Base-by-base conservation (phyloP, 805 yeast species). In the Wickerhamomyces ciferrii region DNA sequence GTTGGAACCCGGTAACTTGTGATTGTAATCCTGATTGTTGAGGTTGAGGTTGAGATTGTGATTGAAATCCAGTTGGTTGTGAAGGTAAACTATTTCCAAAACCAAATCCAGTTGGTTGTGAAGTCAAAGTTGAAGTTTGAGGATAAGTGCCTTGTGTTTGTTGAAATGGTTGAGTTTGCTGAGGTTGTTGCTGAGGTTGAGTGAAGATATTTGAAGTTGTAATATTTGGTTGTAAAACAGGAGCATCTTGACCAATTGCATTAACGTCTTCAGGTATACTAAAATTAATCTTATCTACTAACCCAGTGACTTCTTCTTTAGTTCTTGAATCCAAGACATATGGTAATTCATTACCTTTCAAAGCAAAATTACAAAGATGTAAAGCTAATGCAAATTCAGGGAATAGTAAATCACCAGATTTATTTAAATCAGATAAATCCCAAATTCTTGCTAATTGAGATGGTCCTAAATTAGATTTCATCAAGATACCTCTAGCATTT, bases 351-450 rank as follows among this genome's bases (percentile, higher is more conserved):
- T 84, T 87, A 25, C 96, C 96, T 57, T 81, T 81, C 52, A 87
- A 71, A 0, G 84, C 84, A 57, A 79, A 65, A 54, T 87, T 85
- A 62, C 96, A 89, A 51, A 92, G 72, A 64, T 90, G 92, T 72
- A 92, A 79, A 17, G 97, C 95, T 53, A 92, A 72, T 15, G 96
- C 96, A 71, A 92, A 92, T 63, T 92, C 97, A 1, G 98, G 98
- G 60, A 91, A 92, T 53, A 92, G 67, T 47, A 92, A 75, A 45
- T 81, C 76, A 2, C 98, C 98, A 14, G 94, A 82, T 57, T 79
- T 84, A 56, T 83, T 86, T 2, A 96, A 86, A 61, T 92, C 98
- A 17, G 96, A 78, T 50, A 92, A 71, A 23, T 85, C 82, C 98
- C 98, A 92, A 48, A 92, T 84, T 54, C 84, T 87, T 2, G 95